phyloP scores from a whole-genome alignment of 805 yeast species.

The Saturnispora halmiae region DNA sequence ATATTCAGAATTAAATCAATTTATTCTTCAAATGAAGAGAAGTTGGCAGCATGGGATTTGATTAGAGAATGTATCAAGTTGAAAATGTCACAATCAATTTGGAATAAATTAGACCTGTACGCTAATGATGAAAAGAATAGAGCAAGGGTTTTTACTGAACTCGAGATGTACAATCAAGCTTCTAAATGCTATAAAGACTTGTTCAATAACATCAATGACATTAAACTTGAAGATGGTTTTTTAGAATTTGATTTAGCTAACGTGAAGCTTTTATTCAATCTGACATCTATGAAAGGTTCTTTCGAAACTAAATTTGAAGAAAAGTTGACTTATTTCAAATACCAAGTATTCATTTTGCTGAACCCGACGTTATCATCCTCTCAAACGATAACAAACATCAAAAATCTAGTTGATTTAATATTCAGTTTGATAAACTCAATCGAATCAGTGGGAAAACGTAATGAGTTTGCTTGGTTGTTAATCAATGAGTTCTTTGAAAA shows the following conservation, averaged over 20 bases:
- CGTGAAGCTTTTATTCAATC: constrained; percentile 6
- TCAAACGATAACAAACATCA: constrained; percentile 23
- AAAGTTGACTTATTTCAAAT: constrained; percentile 16
- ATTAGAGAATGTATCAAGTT: constrained; percentile 38
- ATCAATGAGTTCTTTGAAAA: constrained; percentile 33
- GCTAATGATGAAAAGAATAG: constrained; percentile 23
- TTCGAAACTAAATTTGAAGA: constrained; percentile 12
- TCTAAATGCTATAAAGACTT: constrained; percentile 42
- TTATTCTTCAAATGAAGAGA: constrained; percentile 30
- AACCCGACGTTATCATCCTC: constrained; percentile 18
- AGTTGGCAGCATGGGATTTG: constrained; percentile 43
- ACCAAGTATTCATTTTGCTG: constrained; percentile 19
- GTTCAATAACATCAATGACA: constrained; percentile 18
- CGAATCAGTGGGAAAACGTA: constrained; percentile 21
- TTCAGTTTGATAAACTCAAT: constrained; percentile 19
- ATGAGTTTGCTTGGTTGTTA: constrained; percentile 35
- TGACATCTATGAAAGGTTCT: constrained; percentile 3
- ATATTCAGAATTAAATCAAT: constrained; percentile 34
- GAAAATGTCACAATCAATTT: constrained; percentile 46
- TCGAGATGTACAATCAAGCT: constrained; percentile 55
- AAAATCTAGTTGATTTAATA: constrained; percentile 26
- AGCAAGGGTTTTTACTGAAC: constrained; percentile 33
- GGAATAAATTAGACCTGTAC: constrained; percentile 35
- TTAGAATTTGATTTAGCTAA: constrained; percentile 12
- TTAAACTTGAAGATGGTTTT: constrained; percentile 17